phyloP scores from a whole-genome alignment of 306 rosid species.

The Pterocarpus santalinus region DNA sequence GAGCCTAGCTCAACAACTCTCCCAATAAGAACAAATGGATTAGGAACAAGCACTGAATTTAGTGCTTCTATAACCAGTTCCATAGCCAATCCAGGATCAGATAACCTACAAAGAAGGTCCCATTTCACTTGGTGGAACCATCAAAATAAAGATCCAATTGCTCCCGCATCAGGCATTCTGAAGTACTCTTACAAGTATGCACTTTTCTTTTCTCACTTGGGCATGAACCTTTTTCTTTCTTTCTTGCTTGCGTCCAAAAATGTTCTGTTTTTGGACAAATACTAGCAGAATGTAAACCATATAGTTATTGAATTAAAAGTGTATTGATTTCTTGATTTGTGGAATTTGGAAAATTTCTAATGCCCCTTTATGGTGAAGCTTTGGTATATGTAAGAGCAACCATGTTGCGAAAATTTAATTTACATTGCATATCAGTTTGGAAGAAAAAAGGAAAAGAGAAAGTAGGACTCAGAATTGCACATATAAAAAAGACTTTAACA shows the following conservation, averaged over 20 bases:
- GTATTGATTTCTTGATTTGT: constrained; percentile 49
- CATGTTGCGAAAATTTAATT: neutral
- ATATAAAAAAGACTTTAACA: neutral
- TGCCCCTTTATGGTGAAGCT: constrained; percentile 16
- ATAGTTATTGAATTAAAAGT: neutral
- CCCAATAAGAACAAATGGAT: constrained; percentile 74
- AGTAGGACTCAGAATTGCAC: neutral
- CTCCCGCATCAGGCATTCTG: constrained; percentile 70
- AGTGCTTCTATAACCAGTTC: constrained; percentile 68
- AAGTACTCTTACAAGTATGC: constrained; percentile 81
- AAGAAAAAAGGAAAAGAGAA: constrained; percentile 8
- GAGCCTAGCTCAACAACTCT: constrained; percentile 57
- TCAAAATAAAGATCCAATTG: constrained; percentile 58
- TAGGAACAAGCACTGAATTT: constrained; percentile 65
- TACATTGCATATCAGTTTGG: neutral
- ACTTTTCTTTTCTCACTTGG: neutral
- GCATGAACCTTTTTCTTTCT: neutral
- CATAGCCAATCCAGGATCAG: constrained; percentile 48
- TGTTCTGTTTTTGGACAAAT: constrained; percentile 18
- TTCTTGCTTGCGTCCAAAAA: constrained; percentile 1
- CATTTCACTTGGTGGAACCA: constrained; percentile 60
- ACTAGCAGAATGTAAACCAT: neutral
- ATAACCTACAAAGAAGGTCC: constrained; percentile 50
- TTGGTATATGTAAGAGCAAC: neutral
- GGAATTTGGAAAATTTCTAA: neutral